Evolutionary conservation across 371 early-diverging fungal genomes (phyloP).

Genomic region (Amoeboradix gromovi): DNA sequence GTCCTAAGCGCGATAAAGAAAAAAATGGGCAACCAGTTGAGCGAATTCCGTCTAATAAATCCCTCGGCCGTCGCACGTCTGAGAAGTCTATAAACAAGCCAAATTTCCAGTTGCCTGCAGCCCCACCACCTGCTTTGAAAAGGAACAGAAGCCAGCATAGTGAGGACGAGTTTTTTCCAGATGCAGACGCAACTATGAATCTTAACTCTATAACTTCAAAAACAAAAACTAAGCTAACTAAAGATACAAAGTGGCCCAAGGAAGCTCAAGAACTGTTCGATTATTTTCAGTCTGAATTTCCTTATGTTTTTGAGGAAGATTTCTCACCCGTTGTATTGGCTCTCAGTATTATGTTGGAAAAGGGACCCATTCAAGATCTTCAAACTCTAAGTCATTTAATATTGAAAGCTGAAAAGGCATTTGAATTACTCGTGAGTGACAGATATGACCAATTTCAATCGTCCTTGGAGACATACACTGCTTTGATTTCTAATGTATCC

Average conservation of each 20-base stretch:
- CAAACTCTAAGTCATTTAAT: not conserved
- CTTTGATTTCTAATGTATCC: not conserved
- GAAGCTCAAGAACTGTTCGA: not conserved
- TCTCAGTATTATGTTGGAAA: not conserved
- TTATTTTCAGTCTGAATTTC: not conserved
- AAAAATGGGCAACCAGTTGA: not conserved
- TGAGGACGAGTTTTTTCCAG: not conserved
- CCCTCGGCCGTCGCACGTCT: not conserved
- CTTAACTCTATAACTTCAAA: not conserved
- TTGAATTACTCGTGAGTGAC: not conserved
- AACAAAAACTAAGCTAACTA: not conserved
- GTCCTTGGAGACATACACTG: not conserved
- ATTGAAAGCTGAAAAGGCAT: not conserved
- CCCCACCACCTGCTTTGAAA: not conserved
- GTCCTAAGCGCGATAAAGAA: not conserved
- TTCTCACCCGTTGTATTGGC: not conserved
- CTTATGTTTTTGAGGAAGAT: not conserved
- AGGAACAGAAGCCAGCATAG: not conserved
- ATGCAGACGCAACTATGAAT: not conserved
- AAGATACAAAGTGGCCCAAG: not conserved
- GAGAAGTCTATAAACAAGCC: not conserved
- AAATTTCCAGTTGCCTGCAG: no score
- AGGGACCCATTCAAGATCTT: not conserved
- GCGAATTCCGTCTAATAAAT: not conserved
- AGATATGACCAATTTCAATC: not conserved